A percentile compares a stretch with the other conserved stretches of the same genome.
These are phyloP conservation scores for Syzygium grande DNA, from an alignment of 345 rosid genomes.

Conservation along the genomic window DNA sequence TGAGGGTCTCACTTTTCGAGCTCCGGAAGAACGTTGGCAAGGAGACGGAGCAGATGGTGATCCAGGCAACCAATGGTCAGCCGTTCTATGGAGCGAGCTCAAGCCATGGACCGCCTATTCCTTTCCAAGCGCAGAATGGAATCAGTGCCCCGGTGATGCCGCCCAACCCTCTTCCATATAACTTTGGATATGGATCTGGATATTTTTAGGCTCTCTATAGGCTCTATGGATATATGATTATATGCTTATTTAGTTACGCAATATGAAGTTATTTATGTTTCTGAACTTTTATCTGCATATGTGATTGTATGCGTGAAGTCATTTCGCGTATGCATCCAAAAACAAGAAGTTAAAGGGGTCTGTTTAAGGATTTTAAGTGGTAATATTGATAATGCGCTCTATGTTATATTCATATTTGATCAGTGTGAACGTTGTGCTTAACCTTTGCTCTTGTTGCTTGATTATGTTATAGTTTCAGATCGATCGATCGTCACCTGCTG, in stretches of 20 bases:
- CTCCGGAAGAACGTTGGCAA: constrained; percentile 12
- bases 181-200: neutral
- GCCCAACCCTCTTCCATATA: neutral
- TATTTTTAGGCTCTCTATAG: neutral
- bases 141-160: neutral
- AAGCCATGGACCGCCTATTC: neutral
- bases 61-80: constrained; percentile 1
- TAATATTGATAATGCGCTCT: neutral
- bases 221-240: neutral
- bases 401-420: neutral
- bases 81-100: neutral
- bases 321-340: neutral
- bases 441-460: neutral
- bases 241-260: neutral
- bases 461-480: neutral
- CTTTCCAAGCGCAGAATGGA: neutral
- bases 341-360: neutral
- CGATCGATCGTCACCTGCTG: neutral
- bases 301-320: neutral
- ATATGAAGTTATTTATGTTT: neutral
- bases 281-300: neutral
- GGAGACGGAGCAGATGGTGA: constrained; percentile 4
- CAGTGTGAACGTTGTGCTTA: neutral
- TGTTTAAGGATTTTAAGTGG: neutral
- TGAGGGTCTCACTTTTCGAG: constrained; percentile 13